Evolutionary conservation across 176 grass and related monocot species (phyloP), one percentile per base, ranked within the genome.

Genomic region (Dendrocalamus sinicus): DNA sequence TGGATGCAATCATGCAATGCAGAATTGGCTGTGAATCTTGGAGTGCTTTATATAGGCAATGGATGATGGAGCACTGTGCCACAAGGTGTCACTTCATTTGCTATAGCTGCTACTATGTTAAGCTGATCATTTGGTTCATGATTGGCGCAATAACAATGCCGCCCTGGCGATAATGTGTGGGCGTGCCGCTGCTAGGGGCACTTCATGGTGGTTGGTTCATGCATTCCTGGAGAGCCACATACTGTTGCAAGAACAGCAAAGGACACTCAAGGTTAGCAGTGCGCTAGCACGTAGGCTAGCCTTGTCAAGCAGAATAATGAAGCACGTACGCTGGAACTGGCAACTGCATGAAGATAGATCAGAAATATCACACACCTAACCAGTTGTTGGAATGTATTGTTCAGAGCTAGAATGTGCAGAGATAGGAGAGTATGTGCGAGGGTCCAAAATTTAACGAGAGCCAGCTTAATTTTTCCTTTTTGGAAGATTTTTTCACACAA

Each of bases 121-220:
- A 88, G 77, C 85, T 91, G 55, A 88, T 85, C 86, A 88, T 84
- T 88, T 81, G 89, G 48, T 41, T 68, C 85, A 85, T 91, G 81
- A 91, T 91, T 91, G 86, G 86, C 35, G 70, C 85, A 57, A 88
- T 88, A 80, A 88, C 85, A n/a, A 9, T 13, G 53, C 28, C 28
- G 59, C 58, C 65, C 84, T 72, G 79, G 84, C 58, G 48, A 32
- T 26, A 48, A 11, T 81, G 48, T 72, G 82, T 67, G 40, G 82
- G n/a, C 65, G 71, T 60, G 85, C 81, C 78, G 75, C 83, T 83
- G 89, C 67, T 35, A 52, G 53, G 85, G 35, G 28, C 81, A 43
- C 89, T 61, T 55, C 80, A 68, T 12, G 60, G 80, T 67, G 45
- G 89, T 61, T 83, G 84, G 58, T 74, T 62, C 80, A 51, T 73